Evolutionary conservation across 192 early-diverging fungal species (phyloP).

Genomic region (Umbelopsis sp.): DNA sequence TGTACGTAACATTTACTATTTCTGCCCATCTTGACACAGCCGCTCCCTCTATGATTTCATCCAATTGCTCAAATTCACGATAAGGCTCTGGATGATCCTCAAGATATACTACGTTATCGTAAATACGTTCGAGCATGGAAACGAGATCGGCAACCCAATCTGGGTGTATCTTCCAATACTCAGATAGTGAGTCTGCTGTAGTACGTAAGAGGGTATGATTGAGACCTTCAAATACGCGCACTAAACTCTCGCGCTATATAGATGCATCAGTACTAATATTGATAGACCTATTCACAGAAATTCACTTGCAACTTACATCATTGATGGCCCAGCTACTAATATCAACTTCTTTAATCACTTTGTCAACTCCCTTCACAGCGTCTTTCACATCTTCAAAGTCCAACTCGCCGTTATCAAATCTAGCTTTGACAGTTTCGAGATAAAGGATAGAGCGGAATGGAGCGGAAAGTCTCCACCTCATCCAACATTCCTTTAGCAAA

Average conservation of each 20-base stretch:
- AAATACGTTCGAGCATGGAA: conserved; percentile 38
- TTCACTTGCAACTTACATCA: conserved; percentile 41
- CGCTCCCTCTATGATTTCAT: conserved; percentile 40
- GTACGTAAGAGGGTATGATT: conserved; percentile 43
- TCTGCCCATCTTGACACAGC: conserved; percentile 40
- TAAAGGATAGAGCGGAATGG: conserved; percentile 55
- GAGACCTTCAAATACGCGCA: conserved; percentile 48
- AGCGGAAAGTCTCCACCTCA: conserved; percentile 67
- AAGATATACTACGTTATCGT: conserved; percentile 36
- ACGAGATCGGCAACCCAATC: conserved; percentile 33
- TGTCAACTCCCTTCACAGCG: conserved; percentile 38
- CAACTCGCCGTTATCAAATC: conserved; percentile 45
- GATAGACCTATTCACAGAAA: not conserved
- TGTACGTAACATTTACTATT: conserved; percentile 25
- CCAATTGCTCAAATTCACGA: conserved; percentile 27
- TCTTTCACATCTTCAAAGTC: conserved; percentile 41
- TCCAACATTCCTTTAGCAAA: conserved; percentile 66
- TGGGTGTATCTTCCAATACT: conserved; percentile 37
- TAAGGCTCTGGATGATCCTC: conserved; percentile 30
- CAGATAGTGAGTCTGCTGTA: conserved; percentile 27
- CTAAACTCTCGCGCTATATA: conserved; percentile 48
- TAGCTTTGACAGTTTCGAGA: conserved; percentile 48
- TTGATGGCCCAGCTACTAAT: conserved; percentile 57
- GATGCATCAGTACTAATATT: not conserved
- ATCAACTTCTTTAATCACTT: conserved; percentile 50